A percentile compares a stretch with the other conserved stretches of the same genome.
Conservation (phyloP, 305 asterid species). For the Fraxinus sp. region DNA sequence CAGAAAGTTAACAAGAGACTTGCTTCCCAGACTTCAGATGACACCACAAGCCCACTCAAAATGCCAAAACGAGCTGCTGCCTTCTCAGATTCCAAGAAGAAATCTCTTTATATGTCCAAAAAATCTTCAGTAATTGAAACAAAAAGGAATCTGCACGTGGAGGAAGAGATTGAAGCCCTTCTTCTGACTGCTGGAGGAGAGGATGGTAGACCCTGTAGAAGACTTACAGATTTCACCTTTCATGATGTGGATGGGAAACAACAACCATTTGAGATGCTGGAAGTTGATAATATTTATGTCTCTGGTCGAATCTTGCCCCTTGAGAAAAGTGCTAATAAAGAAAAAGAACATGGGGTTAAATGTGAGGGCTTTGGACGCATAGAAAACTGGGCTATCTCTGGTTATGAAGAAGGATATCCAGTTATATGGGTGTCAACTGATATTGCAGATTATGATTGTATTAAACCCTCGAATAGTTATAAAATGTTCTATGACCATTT, state of each 20-base stretch:
- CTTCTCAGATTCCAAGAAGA: slow-evolving; percentile 70
- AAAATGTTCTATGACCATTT: slow-evolving; percentile 72
- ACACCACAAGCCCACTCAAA: slow-evolving; percentile 44
- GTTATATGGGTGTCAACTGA: slow-evolving; percentile 84
- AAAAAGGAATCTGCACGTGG: slow-evolving; percentile 49
- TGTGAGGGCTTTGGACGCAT: slow-evolving; percentile 90
- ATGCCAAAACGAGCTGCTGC: slow-evolving; percentile 92
- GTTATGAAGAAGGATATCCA: slow-evolving; percentile 88
- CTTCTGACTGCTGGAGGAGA: slow-evolving; percentile 67
- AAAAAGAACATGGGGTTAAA: slow-evolving; percentile 57
- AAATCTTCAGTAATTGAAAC: slow-evolving; percentile 59
- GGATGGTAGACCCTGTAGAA: slow-evolving; percentile 65
- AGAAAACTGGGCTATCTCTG: slow-evolving; percentile 93
- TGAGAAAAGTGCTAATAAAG: slow-evolving; percentile 57
- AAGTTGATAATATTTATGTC: slow-evolving; percentile 71
- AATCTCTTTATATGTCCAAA: slow-evolving; percentile 40
- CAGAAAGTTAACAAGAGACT: slow-evolving; percentile 37
- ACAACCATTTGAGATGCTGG: slow-evolving; percentile 88
- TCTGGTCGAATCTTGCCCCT: slow-evolving; percentile 74
- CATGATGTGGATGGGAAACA: slow-evolving; percentile 59
- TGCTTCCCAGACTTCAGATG: slow-evolving; percentile 41
- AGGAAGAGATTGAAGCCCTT: slow-evolving; percentile 73
- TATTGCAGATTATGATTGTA: slow-evolving; percentile 81
- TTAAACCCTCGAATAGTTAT: slow-evolving; percentile 71
- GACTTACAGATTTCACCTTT: slow-evolving; percentile 70